A percentile compares a stretch with the other conserved stretches of the same genome.
phyloP scores from a whole-genome alignment of 495 filamentous ascomycete genomes.

The Hyaloscypha bicolor region DNA sequence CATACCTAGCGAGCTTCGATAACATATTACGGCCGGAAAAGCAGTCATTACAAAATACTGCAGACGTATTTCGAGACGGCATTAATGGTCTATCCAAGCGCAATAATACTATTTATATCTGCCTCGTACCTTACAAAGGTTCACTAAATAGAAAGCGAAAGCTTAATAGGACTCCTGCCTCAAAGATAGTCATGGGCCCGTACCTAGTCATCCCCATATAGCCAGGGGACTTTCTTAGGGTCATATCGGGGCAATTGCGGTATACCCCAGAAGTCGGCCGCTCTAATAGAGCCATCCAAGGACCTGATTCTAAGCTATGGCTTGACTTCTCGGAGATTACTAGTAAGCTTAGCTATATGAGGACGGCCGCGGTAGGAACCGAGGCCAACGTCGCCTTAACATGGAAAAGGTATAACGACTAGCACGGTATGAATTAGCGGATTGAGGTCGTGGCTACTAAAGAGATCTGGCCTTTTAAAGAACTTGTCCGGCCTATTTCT shows the following conservation, averaged over 20 bases:
- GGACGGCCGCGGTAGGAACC: constrained; percentile 12
- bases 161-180: constrained; percentile 1
- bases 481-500: constrained; percentile 23
- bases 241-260: constrained; percentile 19
- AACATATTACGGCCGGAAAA: neutral
- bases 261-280: constrained; percentile 18
- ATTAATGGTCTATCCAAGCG: no score
- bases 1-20: neutral
- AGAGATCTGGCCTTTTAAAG: constrained; percentile 26
- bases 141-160: neutral
- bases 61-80: neutral
- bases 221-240: constrained; percentile 24
- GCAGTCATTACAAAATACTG: neutral
- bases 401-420: constrained; percentile 22
- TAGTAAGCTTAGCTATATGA: constrained; percentile 26
- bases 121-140: no score
- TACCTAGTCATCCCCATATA: constrained; percentile 13
- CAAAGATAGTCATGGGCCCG: neutral
- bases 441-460: constrained; percentile 19
- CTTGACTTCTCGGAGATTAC: constrained; percentile 26
- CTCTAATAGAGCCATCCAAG: constrained; percentile 24
- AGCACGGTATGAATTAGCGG: constrained; percentile 5
- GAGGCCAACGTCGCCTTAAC: constrained; percentile 22
- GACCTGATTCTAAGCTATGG: constrained; percentile 21
- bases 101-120: no score